Conservation (phyloP, 768 basidiomycete genomes). For the Pholiota microspora region DNA sequence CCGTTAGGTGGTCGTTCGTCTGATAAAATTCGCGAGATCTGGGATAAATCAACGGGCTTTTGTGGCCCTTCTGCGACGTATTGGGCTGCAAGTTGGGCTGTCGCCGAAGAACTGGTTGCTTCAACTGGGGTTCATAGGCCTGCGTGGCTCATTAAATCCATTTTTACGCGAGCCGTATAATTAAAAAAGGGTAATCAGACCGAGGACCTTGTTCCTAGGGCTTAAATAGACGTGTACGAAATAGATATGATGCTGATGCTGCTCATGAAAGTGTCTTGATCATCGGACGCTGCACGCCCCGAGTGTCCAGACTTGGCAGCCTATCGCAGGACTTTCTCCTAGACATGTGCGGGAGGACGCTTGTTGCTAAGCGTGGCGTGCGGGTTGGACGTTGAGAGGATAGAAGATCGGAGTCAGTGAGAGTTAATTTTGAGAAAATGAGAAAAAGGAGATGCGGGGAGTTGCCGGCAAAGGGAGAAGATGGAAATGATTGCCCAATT, state of each 20-base stretch:
- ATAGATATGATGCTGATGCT: too few relatives aligned
- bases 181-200: neutral
- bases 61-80: too few relatives aligned
- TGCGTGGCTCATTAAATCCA: too few relatives aligned
- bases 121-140: too few relatives aligned
- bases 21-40: neutral
- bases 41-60: too few relatives aligned
- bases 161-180: too few relatives aligned
- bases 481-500: neutral
- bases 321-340: too few relatives aligned
- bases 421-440: neutral
- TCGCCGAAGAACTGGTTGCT: too few relatives aligned
- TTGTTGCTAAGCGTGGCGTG: neutral
- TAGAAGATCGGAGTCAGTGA: neutral
- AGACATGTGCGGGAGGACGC: too few relatives aligned
- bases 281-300: neutral
- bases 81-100: too few relatives aligned
- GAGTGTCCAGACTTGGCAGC: neutral
- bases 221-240: neutral
- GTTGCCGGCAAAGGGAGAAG: neutral
- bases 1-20: neutral
- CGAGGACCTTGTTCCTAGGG: neutral
- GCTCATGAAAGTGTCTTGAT: too few relatives aligned
- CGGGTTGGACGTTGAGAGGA: neutral
- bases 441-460: neutral